Base-by-base conservation (phyloP, 2,329 filamentous ascomycete genomes). In the Penicillium sclerotigenum region DNA sequence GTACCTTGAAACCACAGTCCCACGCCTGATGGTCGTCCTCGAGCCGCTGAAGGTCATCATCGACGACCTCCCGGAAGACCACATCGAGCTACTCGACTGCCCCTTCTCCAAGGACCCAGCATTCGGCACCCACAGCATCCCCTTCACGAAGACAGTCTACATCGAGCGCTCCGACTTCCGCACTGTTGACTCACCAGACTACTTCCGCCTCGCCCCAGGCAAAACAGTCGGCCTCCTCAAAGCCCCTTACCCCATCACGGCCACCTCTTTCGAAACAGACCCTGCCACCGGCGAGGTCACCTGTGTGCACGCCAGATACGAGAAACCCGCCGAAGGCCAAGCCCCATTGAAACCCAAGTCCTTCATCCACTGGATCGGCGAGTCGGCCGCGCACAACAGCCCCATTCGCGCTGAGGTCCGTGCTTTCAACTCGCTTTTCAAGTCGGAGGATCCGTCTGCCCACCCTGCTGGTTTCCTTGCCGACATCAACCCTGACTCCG, bases 1-100 rank as follows among this genome's bases (percentile, higher is more conserved):
- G 61, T 95, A 96, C 71, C 86, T 97, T 14, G 93, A 97, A 72
- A 84, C 84, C 47, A 91, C 90, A 0, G 91, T 96, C 0, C 92
- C 93, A 2, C 87, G 93, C 26, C 81, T 97, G 13, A 94, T 95
- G 88, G 81, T 97, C 29, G 85, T 97, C 2, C 82, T 96, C 20
- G 91, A 97, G 63, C 93, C 93, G 0, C 79, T 97, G 43, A 87
- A 86, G 33, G 86, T 97, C 13, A 79, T 90, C 29, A 91, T 97
- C 57, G 89, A 94, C 63, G 89, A 93, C 66, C 80, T 89, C 0
- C 82, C 87, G 14, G 87, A 89, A 52, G 80, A 88, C 49, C 84
- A 89, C 56, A 60, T 78, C 31, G 81, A 85, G 61, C 83, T 88
- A 57, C 72, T 93, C 3, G 82, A 84, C 2, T 78, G 90, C 8